Evolutionary conservation across 2,329 filamentous ascomycete species (phyloP).

Genomic region (Neofusicoccum umdonicola): DNA sequence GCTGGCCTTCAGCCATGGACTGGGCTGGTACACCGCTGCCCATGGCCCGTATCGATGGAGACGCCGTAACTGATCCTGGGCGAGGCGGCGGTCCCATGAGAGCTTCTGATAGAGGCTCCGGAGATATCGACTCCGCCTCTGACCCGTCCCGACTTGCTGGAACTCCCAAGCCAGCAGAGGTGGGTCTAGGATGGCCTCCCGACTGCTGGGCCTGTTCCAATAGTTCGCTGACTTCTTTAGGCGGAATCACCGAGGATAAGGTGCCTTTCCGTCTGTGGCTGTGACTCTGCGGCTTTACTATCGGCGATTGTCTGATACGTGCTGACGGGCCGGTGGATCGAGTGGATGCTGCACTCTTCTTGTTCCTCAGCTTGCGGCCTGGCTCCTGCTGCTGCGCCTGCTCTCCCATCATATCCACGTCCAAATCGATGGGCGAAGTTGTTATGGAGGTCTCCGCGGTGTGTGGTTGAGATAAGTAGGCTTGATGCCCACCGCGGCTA

Average conservation of each 20-base stretch:
- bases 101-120: conserved; percentile 47
- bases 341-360: conserved; percentile 44
- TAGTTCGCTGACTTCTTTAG: conserved; percentile 45
- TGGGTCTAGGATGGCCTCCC: conserved; percentile 21
- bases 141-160: conserved; percentile 38
- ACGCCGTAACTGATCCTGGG: conserved; percentile 62
- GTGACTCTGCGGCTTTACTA: conserved; percentile 61
- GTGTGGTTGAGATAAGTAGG: conserved; percentile 22
- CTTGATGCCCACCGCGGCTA: conserved; percentile 40
- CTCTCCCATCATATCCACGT: conserved; percentile 45
- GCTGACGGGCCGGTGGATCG: conserved; percentile 41
- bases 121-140: conserved; percentile 49
- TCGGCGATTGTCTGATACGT: conserved; percentile 68
- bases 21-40: conserved; percentile 34
- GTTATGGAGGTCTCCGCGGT: conserved; percentile 46
- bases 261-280: conserved; percentile 41
- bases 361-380: conserved; percentile 42
- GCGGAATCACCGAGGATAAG: conserved; percentile 43
- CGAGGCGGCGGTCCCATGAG: conserved; percentile 61
- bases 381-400: conserved; percentile 30
- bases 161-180: conserved; percentile 19
- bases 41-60: conserved; percentile 62
- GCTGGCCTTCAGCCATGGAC: not conserved
- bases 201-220: conserved; percentile 37
- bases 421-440: conserved; percentile 46